These are phyloP conservation scores for Barnettozyma californica DNA, from an alignment of 805 yeast genomes.

Conservation along the genomic window DNA sequence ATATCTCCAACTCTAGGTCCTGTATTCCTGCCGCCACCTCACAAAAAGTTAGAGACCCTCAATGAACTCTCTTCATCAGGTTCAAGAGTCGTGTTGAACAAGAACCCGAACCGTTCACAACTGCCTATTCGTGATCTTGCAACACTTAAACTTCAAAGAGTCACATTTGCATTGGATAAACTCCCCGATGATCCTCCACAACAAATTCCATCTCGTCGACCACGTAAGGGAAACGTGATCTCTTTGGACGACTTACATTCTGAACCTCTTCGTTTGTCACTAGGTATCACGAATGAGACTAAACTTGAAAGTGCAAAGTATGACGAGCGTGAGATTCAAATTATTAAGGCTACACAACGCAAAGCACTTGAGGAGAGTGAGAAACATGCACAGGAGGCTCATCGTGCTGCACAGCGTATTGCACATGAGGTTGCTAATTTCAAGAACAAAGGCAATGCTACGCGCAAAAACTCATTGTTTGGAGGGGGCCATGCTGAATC, in stretches of 20 bases:
- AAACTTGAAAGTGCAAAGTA: conserved; percentile 20
- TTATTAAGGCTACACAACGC: conserved; percentile 56
- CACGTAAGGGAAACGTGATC: conserved; percentile 72
- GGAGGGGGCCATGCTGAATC: conserved; percentile 10
- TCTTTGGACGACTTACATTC: conserved; percentile 64
- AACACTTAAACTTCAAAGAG: conserved; percentile 48
- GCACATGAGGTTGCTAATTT: conserved; percentile 58
- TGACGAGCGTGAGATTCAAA: conserved; percentile 39
- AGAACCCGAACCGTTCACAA: conserved; percentile 36
- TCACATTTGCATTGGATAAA: conserved; percentile 71
- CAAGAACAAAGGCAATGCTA: conserved; percentile 22
- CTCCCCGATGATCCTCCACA: conserved; percentile 84
- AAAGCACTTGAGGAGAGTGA: conserved; percentile 54
- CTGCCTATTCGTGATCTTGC: conserved; percentile 27
- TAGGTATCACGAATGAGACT: conserved; percentile 56
- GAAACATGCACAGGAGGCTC: conserved; percentile 74
- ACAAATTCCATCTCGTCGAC: conserved; percentile 84
- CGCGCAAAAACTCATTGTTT: conserved; percentile 3
- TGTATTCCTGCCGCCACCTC: conserved; percentile 4
- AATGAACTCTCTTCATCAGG: background rate
- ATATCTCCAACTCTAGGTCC: conserved; percentile 13
- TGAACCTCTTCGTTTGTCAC: conserved; percentile 52
- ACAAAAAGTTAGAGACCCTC: conserved; percentile 7
- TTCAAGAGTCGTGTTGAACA: conserved; percentile 37
- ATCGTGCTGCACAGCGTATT: conserved; percentile 60